phyloP scores from a whole-genome alignment of 805 yeast genomes.

The Zygosaccharomyces rouxii region DNA sequence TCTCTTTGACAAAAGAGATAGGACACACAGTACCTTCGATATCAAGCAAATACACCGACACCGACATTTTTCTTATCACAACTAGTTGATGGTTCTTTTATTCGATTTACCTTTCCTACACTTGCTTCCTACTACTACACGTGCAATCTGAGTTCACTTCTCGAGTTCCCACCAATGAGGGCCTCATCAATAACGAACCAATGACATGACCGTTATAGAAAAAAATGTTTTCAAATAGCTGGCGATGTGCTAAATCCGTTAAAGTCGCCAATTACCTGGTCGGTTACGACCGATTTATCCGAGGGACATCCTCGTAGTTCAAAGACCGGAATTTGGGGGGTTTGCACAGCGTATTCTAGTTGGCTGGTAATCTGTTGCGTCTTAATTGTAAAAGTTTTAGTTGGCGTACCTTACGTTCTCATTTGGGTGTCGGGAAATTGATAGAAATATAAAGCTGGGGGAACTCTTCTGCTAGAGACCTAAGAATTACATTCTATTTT shows the following conservation, averaged over 20 bases:
- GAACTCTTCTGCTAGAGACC: background rate
- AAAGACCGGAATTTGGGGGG: slow-evolving; percentile 6
- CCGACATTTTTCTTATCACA: background rate
- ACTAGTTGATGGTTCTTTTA: background rate
- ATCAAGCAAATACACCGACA: slow-evolving; percentile 42
- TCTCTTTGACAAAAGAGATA: slow-evolving; percentile 79
- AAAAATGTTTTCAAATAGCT: background rate
- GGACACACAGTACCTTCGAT: slow-evolving; percentile 95
- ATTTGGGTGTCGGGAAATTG: slow-evolving; percentile 1
- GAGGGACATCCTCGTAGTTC: slow-evolving; percentile 2
- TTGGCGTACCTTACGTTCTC: background rate
- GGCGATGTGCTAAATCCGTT: background rate
- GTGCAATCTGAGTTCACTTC: background rate
- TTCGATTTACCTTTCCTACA: background rate
- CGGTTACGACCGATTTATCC: slow-evolving; percentile 15
- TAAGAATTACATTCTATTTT: background rate
- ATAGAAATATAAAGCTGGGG: slow-evolving; percentile 8
- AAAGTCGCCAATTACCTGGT: background rate
- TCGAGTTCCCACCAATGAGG: background rate
- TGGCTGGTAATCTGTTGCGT: background rate
- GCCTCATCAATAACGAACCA: slow-evolving; percentile 11
- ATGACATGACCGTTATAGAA: slow-evolving; percentile 1
- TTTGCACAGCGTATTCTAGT: background rate
- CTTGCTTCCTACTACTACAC: background rate
- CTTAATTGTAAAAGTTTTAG: background rate